A percentile compares a stretch with the other conserved stretches of the same genome.
These are phyloP conservation scores for Ramularia endophylla DNA, from an alignment of 2,329 filamentous ascomycete species.

Conservation along the genomic window DNA sequence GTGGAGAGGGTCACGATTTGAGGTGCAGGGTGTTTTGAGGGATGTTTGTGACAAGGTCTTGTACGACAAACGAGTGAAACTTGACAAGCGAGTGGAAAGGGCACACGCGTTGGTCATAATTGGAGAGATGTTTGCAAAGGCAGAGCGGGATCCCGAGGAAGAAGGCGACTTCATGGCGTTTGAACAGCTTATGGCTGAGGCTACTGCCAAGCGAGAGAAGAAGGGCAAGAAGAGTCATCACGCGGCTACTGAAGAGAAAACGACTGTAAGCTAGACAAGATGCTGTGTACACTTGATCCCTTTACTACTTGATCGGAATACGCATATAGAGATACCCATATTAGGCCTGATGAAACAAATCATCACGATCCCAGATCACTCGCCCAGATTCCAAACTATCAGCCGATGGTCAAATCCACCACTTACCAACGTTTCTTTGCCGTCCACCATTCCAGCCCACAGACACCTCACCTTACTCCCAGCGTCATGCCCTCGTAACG, in stretches of 20 bases:
- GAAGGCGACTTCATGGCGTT: constrained; percentile 99
- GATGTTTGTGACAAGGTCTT: constrained; percentile 91
- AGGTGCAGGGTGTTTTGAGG: constrained; percentile 91
- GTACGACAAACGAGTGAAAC: constrained; percentile 68
- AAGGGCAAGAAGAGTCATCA: too few relatives aligned
- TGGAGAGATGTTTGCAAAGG: constrained; percentile 83
- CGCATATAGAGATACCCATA: too few relatives aligned
- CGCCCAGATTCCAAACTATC: constrained; percentile 58
- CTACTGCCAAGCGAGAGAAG: too few relatives aligned
- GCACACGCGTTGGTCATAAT: constrained; percentile 84
- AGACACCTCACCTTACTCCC: constrained; percentile 55
- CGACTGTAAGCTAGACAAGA: too few relatives aligned
- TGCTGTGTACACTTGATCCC: too few relatives aligned
- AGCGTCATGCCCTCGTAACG: constrained; percentile 49
- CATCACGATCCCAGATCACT: too few relatives aligned
- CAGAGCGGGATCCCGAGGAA: constrained; percentile 83
- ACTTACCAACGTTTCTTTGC: constrained; percentile 52
- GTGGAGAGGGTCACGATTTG: constrained; percentile 94
- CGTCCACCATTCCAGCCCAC: constrained; percentile 46
- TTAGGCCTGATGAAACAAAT: too few relatives aligned
- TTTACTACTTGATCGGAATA: too few relatives aligned
- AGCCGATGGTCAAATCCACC: constrained; percentile 60
- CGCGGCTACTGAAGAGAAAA: too few relatives aligned
- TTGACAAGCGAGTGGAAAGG: constrained; percentile 82
- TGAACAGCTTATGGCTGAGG: constrained; percentile 61